phyloP scores from a whole-genome alignment of 192 early-diverging fungal genomes.

The Backusella luteola region DNA sequence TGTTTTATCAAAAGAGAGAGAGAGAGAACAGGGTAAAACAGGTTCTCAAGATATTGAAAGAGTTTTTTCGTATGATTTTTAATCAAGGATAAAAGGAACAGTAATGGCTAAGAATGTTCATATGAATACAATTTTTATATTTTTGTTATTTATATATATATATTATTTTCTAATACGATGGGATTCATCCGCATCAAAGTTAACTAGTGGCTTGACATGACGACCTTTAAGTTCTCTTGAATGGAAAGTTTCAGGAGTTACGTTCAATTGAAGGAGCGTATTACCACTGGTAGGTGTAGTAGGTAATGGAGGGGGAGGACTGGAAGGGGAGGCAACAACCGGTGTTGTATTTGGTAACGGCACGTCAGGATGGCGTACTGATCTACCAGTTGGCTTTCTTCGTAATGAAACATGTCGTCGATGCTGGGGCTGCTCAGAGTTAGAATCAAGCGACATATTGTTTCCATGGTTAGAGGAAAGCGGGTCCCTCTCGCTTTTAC shows the following conservation, averaged over 20 bases:
- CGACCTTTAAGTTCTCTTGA: constrained; percentile 19
- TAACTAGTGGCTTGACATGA: constrained; percentile 26
- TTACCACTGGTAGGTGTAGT: not conserved
- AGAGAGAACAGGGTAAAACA: too few relatives aligned
- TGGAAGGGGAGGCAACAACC: not conserved
- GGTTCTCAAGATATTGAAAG: too few relatives aligned
- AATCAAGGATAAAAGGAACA: not conserved
- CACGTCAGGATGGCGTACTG: constrained; percentile 16
- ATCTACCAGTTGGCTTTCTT: constrained; percentile 14
- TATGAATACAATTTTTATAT: not conserved
- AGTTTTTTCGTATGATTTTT: too few relatives aligned
- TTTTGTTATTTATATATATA: not conserved
- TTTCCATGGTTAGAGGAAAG: not conserved
- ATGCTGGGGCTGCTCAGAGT: not conserved
- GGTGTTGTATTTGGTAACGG: constrained; percentile 17
- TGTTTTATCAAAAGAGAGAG: too few relatives aligned
- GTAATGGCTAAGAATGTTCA: not conserved
- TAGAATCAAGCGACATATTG: not conserved
- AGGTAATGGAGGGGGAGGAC: not conserved
- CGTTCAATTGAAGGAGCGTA: constrained; percentile 16
- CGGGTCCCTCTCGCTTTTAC: constrained; percentile 10
- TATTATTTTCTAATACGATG: not conserved
- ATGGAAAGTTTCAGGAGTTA: constrained; percentile 22
- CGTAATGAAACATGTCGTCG: constrained; percentile 20
- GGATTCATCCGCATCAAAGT: constrained; percentile 16